Evolutionary conservation across 768 basidiomycete genomes (phyloP).

Genomic region (Butyriboletus loyo): DNA sequence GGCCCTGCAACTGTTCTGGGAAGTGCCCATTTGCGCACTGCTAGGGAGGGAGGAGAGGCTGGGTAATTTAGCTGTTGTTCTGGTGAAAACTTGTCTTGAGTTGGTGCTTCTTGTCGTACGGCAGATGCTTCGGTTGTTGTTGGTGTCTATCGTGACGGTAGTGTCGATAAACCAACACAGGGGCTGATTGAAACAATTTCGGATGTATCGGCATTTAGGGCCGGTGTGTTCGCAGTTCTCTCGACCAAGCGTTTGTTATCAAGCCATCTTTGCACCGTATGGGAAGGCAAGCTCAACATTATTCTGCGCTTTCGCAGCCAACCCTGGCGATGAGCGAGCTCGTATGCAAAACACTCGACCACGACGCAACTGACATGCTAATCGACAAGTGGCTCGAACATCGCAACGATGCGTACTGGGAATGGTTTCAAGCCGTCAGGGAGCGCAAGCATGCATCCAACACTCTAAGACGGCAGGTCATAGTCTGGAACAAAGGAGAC

Average conservation of each 20-base stretch:
- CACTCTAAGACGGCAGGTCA: conserved; percentile 48
- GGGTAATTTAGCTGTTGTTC: not conserved
- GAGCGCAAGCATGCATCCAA: conserved; percentile 60
- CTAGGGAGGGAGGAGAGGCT: not conserved
- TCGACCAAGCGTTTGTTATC: conserved; percentile 8
- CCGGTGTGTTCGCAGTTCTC: conserved; percentile 16
- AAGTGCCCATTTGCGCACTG: conserved; percentile 9
- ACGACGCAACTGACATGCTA: conserved; percentile 72
- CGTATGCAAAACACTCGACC: conserved; percentile 72
- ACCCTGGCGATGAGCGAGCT: conserved; percentile 74
- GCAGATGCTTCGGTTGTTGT: not conserved
- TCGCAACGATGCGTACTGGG: conserved; percentile 69
- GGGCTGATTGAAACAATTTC: conserved; percentile 1
- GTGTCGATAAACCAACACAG: conserved; percentile 1
- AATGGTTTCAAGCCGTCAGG: conserved; percentile 71
- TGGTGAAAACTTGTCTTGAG: not conserved
- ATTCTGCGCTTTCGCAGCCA: conserved; percentile 66
- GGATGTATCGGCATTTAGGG: conserved; percentile 21
- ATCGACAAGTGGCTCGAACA: conserved; percentile 86
- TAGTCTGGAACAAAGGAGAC: conserved; percentile 61
- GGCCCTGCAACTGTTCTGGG: not conserved
- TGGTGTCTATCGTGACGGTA: no score
- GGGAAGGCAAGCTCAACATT: conserved; percentile 34
- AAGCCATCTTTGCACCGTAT: conserved; percentile 13
- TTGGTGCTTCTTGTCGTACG: not conserved